Evolutionary conservation across 352 stramenopile species (phyloP), one percentile per base, ranked within the genome.

Genomic region (Phytophthora sp.): DNA sequence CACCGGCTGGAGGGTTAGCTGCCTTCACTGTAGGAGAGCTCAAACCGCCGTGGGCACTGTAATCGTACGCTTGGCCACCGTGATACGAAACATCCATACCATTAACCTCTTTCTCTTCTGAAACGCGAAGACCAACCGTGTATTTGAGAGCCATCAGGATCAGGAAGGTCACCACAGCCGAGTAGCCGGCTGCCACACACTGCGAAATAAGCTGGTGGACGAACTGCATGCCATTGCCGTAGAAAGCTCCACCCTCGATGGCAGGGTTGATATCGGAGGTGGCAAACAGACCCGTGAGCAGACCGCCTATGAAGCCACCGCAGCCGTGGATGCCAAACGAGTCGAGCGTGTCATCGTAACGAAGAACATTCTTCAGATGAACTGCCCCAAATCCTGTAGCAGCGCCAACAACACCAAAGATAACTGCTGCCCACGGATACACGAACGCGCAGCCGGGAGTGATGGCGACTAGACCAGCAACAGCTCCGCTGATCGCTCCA

Each of bases 261-360:
- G 59, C 63, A 11, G 77, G 77, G 58, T 86, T 85, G 27, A 84
- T 54, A 1, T 84, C 39, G 10, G 54, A 58, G 2, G 75, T 87
- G 7, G 80, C 83, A 46, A 95, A 91, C 2, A 94, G 63, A 23
- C 83, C 86, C 0, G 82, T 88, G 13, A 91, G 54, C 18, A 94
- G 53, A 23, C 77, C 79, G n/a, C 86, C 86, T 13, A 74, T 69
- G 50, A 92, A 83, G 5, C 86, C 86, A 10, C 63, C 82, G n/a
- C 80, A 76, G 45, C 82, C 82, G 64, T 94, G 84, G 56, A 94
- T 83, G 5, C 62, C 84, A 53, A 93, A 92, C 48, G 77, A 74
- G 67, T 94, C 86, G 15, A 94, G 73, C 4, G 80, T 90, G 52
- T 94, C 84, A 53, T 94, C 86, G 53, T 88, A 91, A 3, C 80